Conservation (phyloP, 192 early-diverging fungal species). For the Gamsiella multidivaricata region DNA sequence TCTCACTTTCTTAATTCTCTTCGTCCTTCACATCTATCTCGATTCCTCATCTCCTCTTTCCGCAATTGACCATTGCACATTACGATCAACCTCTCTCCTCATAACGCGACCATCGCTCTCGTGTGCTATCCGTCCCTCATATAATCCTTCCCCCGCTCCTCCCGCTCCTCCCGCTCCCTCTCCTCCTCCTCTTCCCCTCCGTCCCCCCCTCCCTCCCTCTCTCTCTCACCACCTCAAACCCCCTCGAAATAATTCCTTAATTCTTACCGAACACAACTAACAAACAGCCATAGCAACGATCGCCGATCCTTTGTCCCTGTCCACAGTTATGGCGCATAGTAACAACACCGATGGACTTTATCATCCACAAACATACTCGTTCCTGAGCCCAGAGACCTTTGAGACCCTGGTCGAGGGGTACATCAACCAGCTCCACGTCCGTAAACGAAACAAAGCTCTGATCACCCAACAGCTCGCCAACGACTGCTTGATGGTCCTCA, state of each 20-base stretch:
- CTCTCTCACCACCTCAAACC: not conserved
- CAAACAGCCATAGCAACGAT: not conserved
- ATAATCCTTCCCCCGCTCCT: no score
- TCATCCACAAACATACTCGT: constrained; percentile 47
- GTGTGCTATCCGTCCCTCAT: no score
- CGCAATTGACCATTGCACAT: not conserved
- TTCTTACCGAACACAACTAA: constrained; percentile 1
- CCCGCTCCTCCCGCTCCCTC: no score
- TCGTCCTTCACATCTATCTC: not conserved
- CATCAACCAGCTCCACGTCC: constrained; percentile 51
- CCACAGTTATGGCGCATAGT: constrained; percentile 9
- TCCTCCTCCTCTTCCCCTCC: not conserved
- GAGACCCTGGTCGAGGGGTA: constrained; percentile 51
- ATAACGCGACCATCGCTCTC: no score
- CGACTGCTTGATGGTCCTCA: constrained; percentile 50
- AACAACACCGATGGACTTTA: constrained; percentile 28
- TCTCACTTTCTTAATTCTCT: constrained; percentile 6
- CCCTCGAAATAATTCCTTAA: not conserved
- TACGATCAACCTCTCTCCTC: no score
- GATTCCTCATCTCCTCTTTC: not conserved
- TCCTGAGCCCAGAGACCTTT: constrained; percentile 41
- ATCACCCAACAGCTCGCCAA: constrained; percentile 52
- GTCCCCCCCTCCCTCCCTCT: not conserved
- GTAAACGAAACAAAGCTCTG: constrained; percentile 51
- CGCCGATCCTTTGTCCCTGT: not conserved